phyloP scores from a whole-genome alignment of 345 rosid genomes.

The Salix suchowensis region DNA sequence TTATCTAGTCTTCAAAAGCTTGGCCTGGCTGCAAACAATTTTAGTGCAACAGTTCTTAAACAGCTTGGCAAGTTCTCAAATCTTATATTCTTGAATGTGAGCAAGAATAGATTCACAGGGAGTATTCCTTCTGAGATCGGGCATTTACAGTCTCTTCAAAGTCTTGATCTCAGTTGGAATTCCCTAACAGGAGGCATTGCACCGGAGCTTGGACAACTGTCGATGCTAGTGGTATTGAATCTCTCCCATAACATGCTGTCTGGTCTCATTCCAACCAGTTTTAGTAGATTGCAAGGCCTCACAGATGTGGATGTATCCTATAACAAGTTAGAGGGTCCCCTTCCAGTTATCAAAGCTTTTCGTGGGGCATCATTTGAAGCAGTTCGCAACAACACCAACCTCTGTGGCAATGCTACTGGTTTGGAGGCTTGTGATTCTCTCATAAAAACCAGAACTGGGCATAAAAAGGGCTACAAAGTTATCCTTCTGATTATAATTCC shows the following conservation, averaged over 20 bases:
- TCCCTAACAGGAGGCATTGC: conserved; percentile 5
- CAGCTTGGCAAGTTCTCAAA: neutral
- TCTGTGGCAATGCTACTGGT: conserved; percentile 16
- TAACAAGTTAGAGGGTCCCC: conserved; percentile 8
- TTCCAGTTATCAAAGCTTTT: conserved; percentile 15
- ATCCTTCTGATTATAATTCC: neutral
- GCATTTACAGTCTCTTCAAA: neutral
- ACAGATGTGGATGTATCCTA: conserved; percentile 11
- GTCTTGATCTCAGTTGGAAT: conserved; percentile 21
- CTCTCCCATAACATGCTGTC: conserved; percentile 8
- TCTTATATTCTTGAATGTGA: neutral
- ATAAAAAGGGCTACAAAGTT: neutral
- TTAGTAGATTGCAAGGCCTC: conserved; percentile 1
- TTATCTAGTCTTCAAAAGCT: neutral
- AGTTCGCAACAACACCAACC: conserved; percentile 3
- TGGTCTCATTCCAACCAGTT: conserved; percentile 1
- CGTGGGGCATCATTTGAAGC: conserved; percentile 13
- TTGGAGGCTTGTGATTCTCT: neutral
- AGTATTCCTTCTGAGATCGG: neutral
- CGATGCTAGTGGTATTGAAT: neutral
- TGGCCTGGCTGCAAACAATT: neutral
- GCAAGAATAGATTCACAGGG: neutral
- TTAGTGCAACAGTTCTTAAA: neutral
- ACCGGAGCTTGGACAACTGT: neutral
- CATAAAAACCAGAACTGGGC: neutral